Base-by-base conservation (phyloP, 306 rosid species). In the Vachellia pachyceras region DNA sequence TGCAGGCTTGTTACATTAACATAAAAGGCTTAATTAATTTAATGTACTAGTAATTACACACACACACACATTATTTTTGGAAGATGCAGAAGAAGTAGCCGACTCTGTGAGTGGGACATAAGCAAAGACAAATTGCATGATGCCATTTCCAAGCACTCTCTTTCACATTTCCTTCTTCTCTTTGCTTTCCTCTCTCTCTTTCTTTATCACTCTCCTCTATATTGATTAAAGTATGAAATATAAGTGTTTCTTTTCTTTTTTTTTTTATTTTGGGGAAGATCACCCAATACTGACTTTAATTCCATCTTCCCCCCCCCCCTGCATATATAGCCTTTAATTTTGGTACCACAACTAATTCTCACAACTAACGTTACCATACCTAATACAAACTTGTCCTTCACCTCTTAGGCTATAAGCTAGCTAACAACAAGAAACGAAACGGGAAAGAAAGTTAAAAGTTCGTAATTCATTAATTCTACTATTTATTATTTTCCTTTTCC, bases 101-200 rank as follows among this genome's bases (percentile, higher is more conserved):
- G 82, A 85, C 82, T 14, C 80, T 76, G 42, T 41, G 39, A 61
- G 90, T 88, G 91, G 88, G 86, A 73, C 74, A 89, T 17, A 58
- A 83, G 25, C 73, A 82, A 82, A 86, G 84, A 83, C 86, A 86
- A 88, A 86, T 79, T 80, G 86, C 79, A 85, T 80, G 90, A 86
- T 88, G 88, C 89, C 87, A 83, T 88, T 29, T 88, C 89, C 88
- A 82, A 82, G 83, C 89, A 81, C 86, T 86, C 84, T 85, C 86
- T 86, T 83, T 85, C 87, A 75, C 89, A 88, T 65, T 77, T 77
- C 45, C 76, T 61, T 76, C 41, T 22, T 66, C 73, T 68, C 29
- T 25, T 69, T 37, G 52, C 8, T 9, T 10, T 41, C 46, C 5
- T 69, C 11, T 44, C 22, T 58, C 70, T 81, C 33, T 20, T 74